Evolutionary conservation across 257 asterid species (phyloP), one percentile per base, ranked within the genome.

Genomic region (Orobanche coerulescens): DNA sequence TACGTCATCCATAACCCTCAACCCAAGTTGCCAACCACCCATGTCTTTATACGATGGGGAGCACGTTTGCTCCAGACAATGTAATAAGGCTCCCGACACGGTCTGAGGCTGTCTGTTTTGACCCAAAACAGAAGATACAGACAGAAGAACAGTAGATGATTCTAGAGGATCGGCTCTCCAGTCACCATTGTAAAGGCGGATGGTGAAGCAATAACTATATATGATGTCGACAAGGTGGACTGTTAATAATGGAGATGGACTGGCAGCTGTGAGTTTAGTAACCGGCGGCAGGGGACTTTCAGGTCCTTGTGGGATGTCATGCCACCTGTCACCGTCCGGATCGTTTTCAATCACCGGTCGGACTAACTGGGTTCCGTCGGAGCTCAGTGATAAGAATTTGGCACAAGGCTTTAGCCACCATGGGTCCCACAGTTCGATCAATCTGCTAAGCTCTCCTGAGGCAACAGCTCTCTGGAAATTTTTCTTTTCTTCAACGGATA

Each of bases 381-480:
- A 67, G 66, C 87, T 58, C 26, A 92, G 97, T 60, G 88, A 68
- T 43, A 81, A 77, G 58, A 47, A 50, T 61, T 76, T 77, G 66
- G 97, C 97, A 15, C 87, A 74, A 54, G 82, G 87, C 51, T 70
- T 81, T 54, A 78, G 67, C 98, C 98, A 92, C 98, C 96, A 88
- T 1, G 98, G 96, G 6, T 86, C 94, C 98, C 98, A 88, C 13
- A 95, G 95, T 77, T 76, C 73, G 39, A 92, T 84, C 73, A 88
- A 66, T 78, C 81, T 92, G 76, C 96, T 78, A 51, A 92, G 81
- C 83, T 92, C 94, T 56, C 96, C 98, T 0, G 98, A 82, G 65
- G 88, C 85, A 44, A 92, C 42, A 2, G 93, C 96, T 71, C 85
- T 79, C 65, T 65, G 85, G 37, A 88, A 92, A 55, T 40, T 62